Evolutionary conservation across 257 asterid genomes (phyloP), one percentile per base, ranked within the genome.

Genomic region (Scutellaria baicalensis): DNA sequence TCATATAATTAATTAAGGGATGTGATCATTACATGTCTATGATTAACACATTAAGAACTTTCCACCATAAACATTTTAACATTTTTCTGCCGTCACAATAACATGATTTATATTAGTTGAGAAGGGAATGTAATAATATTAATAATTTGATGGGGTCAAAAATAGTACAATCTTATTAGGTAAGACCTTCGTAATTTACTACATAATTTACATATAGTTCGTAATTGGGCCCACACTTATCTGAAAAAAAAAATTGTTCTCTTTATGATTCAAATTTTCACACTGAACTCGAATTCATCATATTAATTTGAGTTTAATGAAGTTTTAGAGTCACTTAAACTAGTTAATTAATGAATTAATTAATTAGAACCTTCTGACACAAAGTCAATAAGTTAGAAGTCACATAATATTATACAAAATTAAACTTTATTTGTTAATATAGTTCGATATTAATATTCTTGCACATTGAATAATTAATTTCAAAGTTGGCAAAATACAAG

Each of bases 371-470:
- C 39, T 42, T n/a, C 17, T 0, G 3, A 33, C 42, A 59, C 58
- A 49, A 68, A 75, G 75, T 59, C 75, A 68, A 60, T 45, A 57
- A 64, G 59, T 27, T 27, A 27, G 33, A n/a, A n/a, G 33, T 27
- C 33, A 27, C 4, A 27, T 4, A 27, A 27, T 27, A 27, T 27
- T n/a, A n/a, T 27, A 27, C 33, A 27, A 27, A 27, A 2, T 27
- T 27, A 27, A 27, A 27, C 33, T 27, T 27, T 27, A 27, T 27
- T 27, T 27, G 3, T 27, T 27, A 3, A 3, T 27, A 27, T 27
- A 27, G 33, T 27, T 27, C 33, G 33, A 27, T 27, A 27, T 27
- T 27, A 27, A 2, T 27, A 27, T 27, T 27, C 33, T 1, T 27
- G 33, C 4, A 27, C 0, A 27, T 27, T 27, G 4, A 27, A 0